These are phyloP conservation scores for Dacryopinax primogenitus DNA, from an alignment of 768 basidiomycete species.

Conservation along the genomic window DNA sequence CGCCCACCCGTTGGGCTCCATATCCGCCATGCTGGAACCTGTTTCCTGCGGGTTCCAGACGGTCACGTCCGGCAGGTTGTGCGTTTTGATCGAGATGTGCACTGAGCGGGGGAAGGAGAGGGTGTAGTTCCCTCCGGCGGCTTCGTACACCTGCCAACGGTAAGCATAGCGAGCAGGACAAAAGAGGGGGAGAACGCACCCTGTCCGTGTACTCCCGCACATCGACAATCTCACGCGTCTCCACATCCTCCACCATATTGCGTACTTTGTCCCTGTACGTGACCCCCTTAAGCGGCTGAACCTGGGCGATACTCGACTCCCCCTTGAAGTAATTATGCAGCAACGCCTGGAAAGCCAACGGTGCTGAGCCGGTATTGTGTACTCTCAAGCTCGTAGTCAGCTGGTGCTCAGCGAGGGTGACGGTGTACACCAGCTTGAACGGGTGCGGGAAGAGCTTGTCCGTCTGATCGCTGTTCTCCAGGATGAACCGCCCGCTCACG, in stretches of 20 bases:
- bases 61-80: constrained; percentile 66
- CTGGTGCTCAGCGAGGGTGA: constrained; percentile 60
- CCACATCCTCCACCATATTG: constrained; percentile 37
- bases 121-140: constrained; percentile 43
- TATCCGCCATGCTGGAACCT: constrained; percentile 68
- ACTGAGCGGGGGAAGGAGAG: constrained; percentile 45
- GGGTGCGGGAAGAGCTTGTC: constrained; percentile 43
- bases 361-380: constrained; percentile 46
- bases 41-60: constrained; percentile 80
- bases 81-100: constrained; percentile 40
- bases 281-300: constrained; percentile 51
- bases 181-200: background rate
- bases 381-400: constrained; percentile 73
- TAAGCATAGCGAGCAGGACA: background rate
- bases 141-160: constrained; percentile 43
- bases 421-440: constrained; percentile 68
- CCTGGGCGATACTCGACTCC: constrained; percentile 43
- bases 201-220: constrained; percentile 58
- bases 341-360: constrained; percentile 79
- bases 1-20: constrained; percentile 85
- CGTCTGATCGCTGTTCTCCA: constrained; percentile 52
- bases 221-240: constrained; percentile 50
- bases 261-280: constrained; percentile 62
- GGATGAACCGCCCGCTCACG: constrained; percentile 60
- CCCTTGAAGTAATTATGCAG: constrained; percentile 81